These are phyloP conservation scores for Suhomyces pyralidae DNA, from an alignment of 805 yeast species.

Conservation along the genomic window DNA sequence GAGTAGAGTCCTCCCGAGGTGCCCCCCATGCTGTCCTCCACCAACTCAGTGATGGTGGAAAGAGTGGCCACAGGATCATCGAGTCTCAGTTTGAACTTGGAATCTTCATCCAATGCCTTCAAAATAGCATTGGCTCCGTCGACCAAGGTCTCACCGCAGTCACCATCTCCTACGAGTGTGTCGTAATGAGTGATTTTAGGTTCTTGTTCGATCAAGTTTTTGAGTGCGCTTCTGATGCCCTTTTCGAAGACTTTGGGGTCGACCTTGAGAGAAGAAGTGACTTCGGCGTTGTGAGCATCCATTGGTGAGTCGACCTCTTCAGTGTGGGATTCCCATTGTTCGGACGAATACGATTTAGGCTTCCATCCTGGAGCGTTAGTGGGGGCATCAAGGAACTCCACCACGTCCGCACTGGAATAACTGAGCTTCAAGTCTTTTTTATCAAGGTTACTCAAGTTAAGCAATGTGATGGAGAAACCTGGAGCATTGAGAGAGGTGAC, in stretches of 20 bases:
- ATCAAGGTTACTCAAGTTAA: conserved; percentile 59
- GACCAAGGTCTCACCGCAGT: conserved; percentile 89
- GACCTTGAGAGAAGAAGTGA: conserved; percentile 27
- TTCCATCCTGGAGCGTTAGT: conserved; percentile 87
- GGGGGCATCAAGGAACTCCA: conserved; percentile 63
- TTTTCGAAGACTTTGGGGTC: conserved; percentile 46
- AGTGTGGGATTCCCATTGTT: conserved; percentile 29
- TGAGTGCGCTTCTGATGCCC: conserved; percentile 45
- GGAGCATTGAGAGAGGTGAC: conserved; percentile 91
- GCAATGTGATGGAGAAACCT: conserved; percentile 81
- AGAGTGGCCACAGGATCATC: conserved; percentile 56
- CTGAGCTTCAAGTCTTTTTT: conserved; percentile 19
- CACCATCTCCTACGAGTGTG: conserved; percentile 93
- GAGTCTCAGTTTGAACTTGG: conserved; percentile 25
- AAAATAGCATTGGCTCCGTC: conserved; percentile 76
- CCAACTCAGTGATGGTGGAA: conserved; percentile 73
- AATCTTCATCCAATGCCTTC: conserved; percentile 43
- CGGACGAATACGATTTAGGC: conserved; percentile 32
- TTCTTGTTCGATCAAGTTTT: conserved; percentile 43
- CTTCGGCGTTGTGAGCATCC: conserved; percentile 13
- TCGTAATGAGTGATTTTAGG: conserved; percentile 83
- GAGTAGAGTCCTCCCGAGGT: conserved; percentile 94
- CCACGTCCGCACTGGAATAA: conserved; percentile 24
- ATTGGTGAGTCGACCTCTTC: conserved; percentile 31
- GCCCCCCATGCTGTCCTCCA: conserved; percentile 95